These are phyloP conservation scores for Globisporangium nunn DNA, from an alignment of 352 stramenopile genomes.

Conservation along the genomic window DNA sequence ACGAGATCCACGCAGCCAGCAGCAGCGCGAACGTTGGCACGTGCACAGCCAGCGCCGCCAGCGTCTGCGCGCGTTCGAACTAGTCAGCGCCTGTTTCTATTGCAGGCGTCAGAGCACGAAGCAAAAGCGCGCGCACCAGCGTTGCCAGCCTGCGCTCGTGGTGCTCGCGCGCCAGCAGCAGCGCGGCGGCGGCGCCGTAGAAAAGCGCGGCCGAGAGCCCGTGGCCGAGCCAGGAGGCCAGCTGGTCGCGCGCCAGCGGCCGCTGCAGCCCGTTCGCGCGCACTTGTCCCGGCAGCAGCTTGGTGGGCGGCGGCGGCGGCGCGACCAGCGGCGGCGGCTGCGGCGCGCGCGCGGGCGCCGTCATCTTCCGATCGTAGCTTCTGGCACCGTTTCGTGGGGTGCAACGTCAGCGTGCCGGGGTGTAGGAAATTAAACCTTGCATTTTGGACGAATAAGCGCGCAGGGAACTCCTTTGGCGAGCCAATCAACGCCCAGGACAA, in stretches of 20 bases:
- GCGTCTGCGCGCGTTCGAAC: conserved; percentile 20
- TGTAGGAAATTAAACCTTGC: no score
- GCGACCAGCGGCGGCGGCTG: neutral
- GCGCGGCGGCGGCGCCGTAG: conserved; percentile 30
- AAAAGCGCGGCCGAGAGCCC: conserved; percentile 56
- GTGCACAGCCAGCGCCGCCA: conserved; percentile 47
- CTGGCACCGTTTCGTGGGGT: no score
- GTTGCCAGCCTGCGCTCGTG: conserved; percentile 3
- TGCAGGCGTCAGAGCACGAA: neutral
- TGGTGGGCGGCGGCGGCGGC: conserved; percentile 1
- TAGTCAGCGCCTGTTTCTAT: conserved; percentile 8
- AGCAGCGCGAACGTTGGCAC: conserved; percentile 41
- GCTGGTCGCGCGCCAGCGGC: conserved; percentile 72
- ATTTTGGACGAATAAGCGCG: no score
- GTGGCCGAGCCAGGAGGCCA: conserved; percentile 68
- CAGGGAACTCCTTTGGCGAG: no score
- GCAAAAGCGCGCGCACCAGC: conserved; percentile 7
- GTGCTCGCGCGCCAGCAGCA: conserved; percentile 14
- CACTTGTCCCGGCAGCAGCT: conserved; percentile 26
- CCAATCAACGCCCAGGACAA: no score
- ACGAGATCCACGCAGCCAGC: conserved; percentile 58
- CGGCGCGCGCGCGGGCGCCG: neutral
- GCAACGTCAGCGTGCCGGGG: no score
- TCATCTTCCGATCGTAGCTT: neutral
- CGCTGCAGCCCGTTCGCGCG: conserved; percentile 64